phyloP scores from a whole-genome alignment of 2,329 filamentous ascomycete species.

The Talaromyces pinophilus region DNA sequence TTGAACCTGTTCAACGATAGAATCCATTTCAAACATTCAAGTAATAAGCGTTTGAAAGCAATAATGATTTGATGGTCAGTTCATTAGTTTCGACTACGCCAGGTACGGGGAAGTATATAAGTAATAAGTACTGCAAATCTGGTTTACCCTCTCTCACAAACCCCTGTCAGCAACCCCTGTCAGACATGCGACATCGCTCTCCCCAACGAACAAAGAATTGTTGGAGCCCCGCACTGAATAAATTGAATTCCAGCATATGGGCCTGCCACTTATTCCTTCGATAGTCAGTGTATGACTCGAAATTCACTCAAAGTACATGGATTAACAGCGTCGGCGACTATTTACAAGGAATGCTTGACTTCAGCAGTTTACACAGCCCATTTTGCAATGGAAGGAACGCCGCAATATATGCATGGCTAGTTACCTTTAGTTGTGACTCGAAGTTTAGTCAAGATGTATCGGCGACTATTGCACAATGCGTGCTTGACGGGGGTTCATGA shows the following conservation, averaged over 20 bases:
- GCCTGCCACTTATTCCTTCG: background rate
- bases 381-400: background rate
- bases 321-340: background rate
- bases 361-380: background rate
- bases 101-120: background rate
- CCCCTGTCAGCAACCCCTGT: too few species aligned
- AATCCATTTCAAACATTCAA: background rate
- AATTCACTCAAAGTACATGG: background rate
- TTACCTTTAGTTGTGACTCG: background rate
- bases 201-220: background rate
- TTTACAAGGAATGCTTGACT: background rate
- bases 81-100: background rate
- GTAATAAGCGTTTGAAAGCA: background rate
- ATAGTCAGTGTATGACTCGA: background rate
- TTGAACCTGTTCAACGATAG: conserved; percentile 23
- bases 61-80: background rate
- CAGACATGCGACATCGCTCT: background rate
- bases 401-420: background rate
- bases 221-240: background rate
- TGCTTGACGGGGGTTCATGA: background rate
- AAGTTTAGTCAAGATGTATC: background rate
- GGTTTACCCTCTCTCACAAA: too few species aligned
- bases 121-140: too few species aligned
- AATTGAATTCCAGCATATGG: background rate
- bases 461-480: background rate